Base-by-base conservation (phyloP, 2,329 filamentous ascomycete species). In the Penicillium brasilianum region DNA sequence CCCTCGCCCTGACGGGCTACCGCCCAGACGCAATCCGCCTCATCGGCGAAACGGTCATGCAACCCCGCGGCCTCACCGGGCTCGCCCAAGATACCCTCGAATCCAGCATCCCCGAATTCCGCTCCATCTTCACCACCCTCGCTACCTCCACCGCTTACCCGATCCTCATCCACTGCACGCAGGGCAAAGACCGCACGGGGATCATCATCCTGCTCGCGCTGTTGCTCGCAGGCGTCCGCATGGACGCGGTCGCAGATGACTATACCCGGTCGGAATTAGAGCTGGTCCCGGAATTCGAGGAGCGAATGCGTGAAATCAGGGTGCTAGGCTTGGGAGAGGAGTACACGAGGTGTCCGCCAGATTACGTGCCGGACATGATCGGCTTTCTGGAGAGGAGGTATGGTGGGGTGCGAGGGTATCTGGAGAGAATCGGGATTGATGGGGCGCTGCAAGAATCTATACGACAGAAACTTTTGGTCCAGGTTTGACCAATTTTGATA, bases 161-260 rank as follows among this genome's bases (percentile, higher is more conserved):
- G 0, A 76, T 88, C 0, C 73, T 96, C 8, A 79, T 95, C 2
- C 92, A 96, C 76, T 97, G 93, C 76, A 95, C 92, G 0, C 92
- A 96, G 71, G 93, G 93, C 60, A 97, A 96, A 74, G 93, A 96
- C 72, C 85, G 93, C 2, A 93, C 87, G 1, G 93, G 93, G 0
- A 79, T 96, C 13, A 81, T 91, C 11, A 81, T 92, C 5, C 80
- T 90, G 43, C 79, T 96, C 4, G 76, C 90, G 0, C 78, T 96
- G 20, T 81, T 94, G 69, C 78, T 90, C 11, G 80, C 90, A 2
- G 66, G 66, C 3, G 73, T 90, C 1, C 85, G 87, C 0, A 60
- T 81, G 1, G 73, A 82, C 0, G 89, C 87, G 2, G 87, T 96
- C 44, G 81, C 86, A 57, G 72, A 88, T 64, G 93, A 96, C 76